These are phyloP conservation scores for Torulaspora maleeae DNA, from an alignment of 805 yeast species.

Conservation along the genomic window DNA sequence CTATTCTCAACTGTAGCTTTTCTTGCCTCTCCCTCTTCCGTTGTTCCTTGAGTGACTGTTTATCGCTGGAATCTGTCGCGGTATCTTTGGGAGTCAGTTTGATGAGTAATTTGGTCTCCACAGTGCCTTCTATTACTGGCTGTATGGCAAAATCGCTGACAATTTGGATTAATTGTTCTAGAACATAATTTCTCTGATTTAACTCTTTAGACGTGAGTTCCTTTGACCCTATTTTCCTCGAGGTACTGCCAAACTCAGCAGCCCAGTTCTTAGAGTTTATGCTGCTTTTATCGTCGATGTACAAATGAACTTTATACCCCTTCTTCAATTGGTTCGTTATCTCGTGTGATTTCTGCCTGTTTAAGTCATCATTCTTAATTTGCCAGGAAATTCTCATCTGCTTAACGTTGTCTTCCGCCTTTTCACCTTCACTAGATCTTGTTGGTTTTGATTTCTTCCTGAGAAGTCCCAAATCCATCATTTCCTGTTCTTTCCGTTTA, in stretches of 20 bases:
- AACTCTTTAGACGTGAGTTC: conserved; percentile 32
- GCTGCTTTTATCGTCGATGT: conserved; percentile 39
- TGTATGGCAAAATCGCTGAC: conserved; percentile 26
- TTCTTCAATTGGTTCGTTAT: conserved; percentile 42
- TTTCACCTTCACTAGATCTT: conserved; percentile 14
- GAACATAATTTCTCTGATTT: conserved; percentile 34
- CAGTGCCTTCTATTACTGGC: conserved; percentile 31
- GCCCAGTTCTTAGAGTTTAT: conserved; percentile 24
- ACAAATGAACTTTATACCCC: conserved; percentile 40
- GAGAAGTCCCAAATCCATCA: conserved; percentile 20
- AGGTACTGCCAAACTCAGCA: conserved; percentile 22
- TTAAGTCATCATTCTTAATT: conserved; percentile 49
- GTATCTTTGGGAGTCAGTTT: conserved; percentile 25
- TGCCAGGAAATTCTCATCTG: conserved; percentile 52
- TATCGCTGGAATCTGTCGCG: conserved; percentile 25
- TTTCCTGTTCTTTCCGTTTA: conserved; percentile 24
- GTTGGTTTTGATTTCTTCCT: conserved; percentile 12
- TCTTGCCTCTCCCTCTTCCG: conserved; percentile 37
- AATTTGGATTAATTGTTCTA: conserved; percentile 30
- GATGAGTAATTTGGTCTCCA: conserved; percentile 29
- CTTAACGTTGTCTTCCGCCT: conserved; percentile 38
- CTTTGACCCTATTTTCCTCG: conserved; percentile 8
- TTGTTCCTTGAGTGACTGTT: conserved; percentile 31
- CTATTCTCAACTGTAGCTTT: conserved; percentile 28
- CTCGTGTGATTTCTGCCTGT: conserved; percentile 50